Conservation (phyloP, 306 rosid species). For the Glycyrrhiza uralensis region DNA sequence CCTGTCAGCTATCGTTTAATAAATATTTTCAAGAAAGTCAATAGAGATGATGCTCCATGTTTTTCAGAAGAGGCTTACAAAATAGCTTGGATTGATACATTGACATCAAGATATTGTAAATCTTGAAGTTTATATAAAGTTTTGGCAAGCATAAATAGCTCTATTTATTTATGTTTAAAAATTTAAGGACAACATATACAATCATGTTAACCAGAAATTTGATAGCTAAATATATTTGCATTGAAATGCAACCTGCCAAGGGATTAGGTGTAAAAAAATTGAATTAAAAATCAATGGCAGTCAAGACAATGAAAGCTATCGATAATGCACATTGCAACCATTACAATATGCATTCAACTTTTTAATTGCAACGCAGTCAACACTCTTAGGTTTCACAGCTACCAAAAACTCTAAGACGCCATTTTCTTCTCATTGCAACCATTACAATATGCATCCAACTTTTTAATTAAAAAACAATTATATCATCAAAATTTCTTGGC, state of each 20-base stretch:
- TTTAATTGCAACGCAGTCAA: no score
- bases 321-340: not conserved
- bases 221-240: no score
- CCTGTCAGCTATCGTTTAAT: not conserved
- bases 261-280: not conserved
- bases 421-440: not conserved
- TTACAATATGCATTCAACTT: not conserved
- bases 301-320: not conserved
- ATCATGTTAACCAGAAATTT: conserved; percentile 1
- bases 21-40: not conserved
- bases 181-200: not conserved
- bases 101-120: not conserved
- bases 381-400: not conserved
- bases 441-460: not conserved
- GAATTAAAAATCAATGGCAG: not conserved
- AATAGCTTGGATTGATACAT: not conserved
- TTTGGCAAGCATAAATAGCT: not conserved
- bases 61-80: not conserved
- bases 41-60: not conserved
- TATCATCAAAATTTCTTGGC: not conserved
- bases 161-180: not conserved
- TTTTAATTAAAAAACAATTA: not conserved
- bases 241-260: not conserved
- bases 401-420: not conserved
- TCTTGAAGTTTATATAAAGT: not conserved